Evolutionary conservation across 2,329 filamentous ascomycete species (phyloP).

Genomic region (Ceratocystis lukuohia): DNA sequence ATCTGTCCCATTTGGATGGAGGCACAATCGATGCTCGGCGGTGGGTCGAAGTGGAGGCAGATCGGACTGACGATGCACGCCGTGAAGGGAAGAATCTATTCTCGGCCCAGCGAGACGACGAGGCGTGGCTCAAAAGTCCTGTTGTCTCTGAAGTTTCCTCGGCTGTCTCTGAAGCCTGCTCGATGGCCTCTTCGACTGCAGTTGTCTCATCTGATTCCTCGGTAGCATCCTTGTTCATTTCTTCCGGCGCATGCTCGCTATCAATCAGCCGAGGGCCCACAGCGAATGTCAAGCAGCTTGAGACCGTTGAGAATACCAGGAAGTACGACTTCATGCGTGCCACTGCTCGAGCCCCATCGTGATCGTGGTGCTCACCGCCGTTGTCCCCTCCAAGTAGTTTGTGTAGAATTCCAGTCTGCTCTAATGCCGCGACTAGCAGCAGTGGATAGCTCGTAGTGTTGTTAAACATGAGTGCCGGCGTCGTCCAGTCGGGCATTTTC

Average conservation of each 20-base stretch:
- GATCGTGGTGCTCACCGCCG: slow-evolving; percentile 21
- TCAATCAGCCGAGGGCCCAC: slow-evolving; percentile 45
- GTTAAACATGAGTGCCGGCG: slow-evolving; percentile 35
- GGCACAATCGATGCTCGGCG: slow-evolving; percentile 6
- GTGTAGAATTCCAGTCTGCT: slow-evolving; percentile 40
- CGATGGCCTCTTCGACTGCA: too few relatives aligned
- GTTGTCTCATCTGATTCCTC: slow-evolving; percentile 17
- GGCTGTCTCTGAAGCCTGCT: neutral
- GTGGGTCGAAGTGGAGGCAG: neutral
- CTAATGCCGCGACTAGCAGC: slow-evolving; percentile 32
- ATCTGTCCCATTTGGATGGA: slow-evolving; percentile 9
- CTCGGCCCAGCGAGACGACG: slow-evolving; percentile 3
- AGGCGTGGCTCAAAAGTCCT: neutral
- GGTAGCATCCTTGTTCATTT: slow-evolving; percentile 23
- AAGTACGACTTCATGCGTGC: slow-evolving; percentile 52
- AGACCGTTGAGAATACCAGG: slow-evolving; percentile 50
- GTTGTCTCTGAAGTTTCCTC: neutral
- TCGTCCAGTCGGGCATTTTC: slow-evolving; percentile 34
- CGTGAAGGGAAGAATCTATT: neutral
- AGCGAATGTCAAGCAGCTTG: slow-evolving; percentile 50
- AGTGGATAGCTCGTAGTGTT: slow-evolving; percentile 37
- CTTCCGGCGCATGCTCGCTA: slow-evolving; percentile 28
- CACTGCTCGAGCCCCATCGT: slow-evolving; percentile 30
- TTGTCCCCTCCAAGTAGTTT: slow-evolving; percentile 33
- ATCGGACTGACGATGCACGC: slow-evolving; percentile 20